Conservation (phyloP, 176 grass and related monocot genomes). For the Raddia guianensis region DNA sequence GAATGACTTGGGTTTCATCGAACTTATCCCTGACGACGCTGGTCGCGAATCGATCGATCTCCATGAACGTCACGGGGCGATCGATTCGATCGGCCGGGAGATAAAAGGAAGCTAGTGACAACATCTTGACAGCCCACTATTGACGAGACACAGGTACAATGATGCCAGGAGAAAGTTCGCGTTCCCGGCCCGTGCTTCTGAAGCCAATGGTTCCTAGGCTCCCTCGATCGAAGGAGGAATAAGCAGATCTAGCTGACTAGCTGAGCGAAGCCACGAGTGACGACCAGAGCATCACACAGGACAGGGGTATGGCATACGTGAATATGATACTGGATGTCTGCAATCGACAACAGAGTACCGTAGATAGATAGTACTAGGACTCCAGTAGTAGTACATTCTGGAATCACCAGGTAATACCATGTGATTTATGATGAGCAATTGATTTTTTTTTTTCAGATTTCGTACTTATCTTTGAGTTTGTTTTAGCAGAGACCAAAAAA, state of each 20-base stretch:
- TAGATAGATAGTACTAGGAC: not conserved
- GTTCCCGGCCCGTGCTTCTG: not conserved
- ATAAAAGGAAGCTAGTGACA: not conserved
- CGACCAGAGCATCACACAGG: not conserved
- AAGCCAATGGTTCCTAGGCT: not conserved
- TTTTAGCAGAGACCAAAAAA: no score
- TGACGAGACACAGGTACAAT: conserved; percentile 29
- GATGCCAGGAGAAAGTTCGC: not conserved
- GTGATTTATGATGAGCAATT: no score
- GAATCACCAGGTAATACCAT: no score
- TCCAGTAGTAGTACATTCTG: not conserved
- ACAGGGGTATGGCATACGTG: not conserved
- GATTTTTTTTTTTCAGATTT: no score
- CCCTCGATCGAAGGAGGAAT: conserved; percentile 1
- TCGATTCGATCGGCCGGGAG: not conserved
- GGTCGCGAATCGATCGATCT: not conserved
- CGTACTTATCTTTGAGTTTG: no score
- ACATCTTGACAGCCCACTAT: conserved; percentile 25
- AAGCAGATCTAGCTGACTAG: conserved; percentile 7
- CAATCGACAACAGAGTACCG: not conserved
- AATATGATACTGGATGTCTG: no score
- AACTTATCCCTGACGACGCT: conserved; percentile 20
- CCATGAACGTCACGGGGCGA: conserved; percentile 25
- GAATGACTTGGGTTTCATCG: conserved; percentile 37
- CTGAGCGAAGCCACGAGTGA: conserved; percentile 8